Base-by-base conservation (phyloP, 768 basidiomycete species). In the Pleurotus cornucopiae region DNA sequence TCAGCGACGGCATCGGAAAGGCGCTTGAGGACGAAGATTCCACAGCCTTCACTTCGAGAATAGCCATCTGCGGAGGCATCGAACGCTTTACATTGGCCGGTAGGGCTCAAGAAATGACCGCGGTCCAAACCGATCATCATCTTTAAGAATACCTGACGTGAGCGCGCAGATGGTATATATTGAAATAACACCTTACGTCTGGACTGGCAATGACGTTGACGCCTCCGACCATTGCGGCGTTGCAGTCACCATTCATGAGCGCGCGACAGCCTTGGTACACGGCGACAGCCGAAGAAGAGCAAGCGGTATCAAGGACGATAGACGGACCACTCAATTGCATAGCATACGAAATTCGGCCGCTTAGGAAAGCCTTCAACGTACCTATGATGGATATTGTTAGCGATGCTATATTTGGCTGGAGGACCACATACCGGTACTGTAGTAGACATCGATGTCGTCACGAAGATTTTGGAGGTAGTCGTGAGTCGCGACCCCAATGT, bases 61-160 rank as follows among this genome's bases (percentile, higher is more conserved):
- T 90, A 90, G 0, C 89, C 89, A 62, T 89, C 85, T 0, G 88
- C 89, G 2, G 81, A 75, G 1, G 79, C 81, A 58, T 89, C 88
- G 63, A 89, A 89, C 0, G 86, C 68, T 60, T 81, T 88, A 67
- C 86, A 88, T 63, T 84, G 82, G 4, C 86, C 87, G 0, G 81
- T 79, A 0, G 80, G 77, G 61, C 77, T 84, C 48, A 90, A 69
- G 63, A 90, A 89, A 63, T 86, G 86, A 0, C 79, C 87, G 25
- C 81, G 76, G 58, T 87, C 84, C 2, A 90, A 46, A n/a, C 59
- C 51, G 38, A 53, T 34, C 30, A 26, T 53, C 25, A 40, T 53
- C 30, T 53, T 34, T 21, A 38, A 40, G 73, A 25, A 86, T 87
- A 12, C 86, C 63, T 59, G 82, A 85, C 82, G 85, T 85, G 88